These are phyloP conservation scores for Trypanosoma grayi DNA, from an alignment of 208 protist genomes.

Conservation along the genomic window DNA sequence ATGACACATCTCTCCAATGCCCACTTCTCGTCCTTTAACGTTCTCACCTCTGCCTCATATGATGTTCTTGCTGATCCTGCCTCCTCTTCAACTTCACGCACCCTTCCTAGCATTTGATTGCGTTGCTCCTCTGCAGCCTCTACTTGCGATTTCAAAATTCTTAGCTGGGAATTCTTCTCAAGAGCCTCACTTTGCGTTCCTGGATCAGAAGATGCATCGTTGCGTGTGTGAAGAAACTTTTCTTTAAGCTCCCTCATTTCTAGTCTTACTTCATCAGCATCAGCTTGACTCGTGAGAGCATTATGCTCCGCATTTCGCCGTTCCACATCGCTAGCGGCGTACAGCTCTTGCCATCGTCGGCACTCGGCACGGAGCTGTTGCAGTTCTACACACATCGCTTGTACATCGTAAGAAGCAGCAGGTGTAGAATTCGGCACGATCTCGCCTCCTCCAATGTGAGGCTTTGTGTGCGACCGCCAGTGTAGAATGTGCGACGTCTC, in stretches of 20 bases:
- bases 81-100: neutral
- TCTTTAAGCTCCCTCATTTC: neutral
- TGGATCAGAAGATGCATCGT: neutral
- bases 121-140: neutral
- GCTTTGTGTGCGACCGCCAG: neutral
- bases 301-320: neutral
- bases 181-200: neutral
- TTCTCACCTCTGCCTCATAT: neutral
- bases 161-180: neutral
- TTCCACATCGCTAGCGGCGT: neutral
- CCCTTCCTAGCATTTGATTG: neutral
- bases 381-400: neutral
- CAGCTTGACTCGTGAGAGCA: neutral
- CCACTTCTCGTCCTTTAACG: neutral
- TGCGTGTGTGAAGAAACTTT: neutral
- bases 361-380: neutral
- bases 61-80: neutral
- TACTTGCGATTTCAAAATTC: neutral
- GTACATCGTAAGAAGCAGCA: neutral
- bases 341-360: neutral
- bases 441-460: neutral
- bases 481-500: constrained; percentile 9
- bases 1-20: neutral
- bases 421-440: neutral
- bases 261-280: neutral